Evolutionary conservation across 2,329 filamentous ascomycete species (phyloP).

Genomic region (Talaromyces sp.): DNA sequence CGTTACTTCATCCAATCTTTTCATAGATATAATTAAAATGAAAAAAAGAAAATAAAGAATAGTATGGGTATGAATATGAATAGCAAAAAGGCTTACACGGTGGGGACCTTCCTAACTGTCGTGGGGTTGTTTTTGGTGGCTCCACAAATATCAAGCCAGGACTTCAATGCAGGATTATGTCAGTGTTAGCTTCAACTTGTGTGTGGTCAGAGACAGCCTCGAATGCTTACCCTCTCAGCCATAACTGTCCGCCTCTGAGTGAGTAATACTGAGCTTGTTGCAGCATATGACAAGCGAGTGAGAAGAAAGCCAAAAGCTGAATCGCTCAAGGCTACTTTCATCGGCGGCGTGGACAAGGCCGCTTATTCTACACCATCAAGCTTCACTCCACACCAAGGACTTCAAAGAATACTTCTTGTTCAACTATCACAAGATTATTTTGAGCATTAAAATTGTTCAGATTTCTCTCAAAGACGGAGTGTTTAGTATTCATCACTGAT

Average conservation of each 20-base stretch:
- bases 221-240: not conserved
- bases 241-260: not conserved
- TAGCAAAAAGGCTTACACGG: not conserved
- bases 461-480: not conserved
- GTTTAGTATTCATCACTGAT: not conserved
- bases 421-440: not conserved
- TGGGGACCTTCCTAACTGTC: not conserved
- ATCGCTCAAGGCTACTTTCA: not conserved
- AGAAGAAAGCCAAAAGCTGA: not conserved
- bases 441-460: no score
- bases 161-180: not conserved
- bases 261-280: not conserved
- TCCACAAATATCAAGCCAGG: slow-evolving; percentile 13
- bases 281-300: not conserved
- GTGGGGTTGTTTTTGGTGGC: slow-evolving; percentile 6
- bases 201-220: not conserved
- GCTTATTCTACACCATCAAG: not conserved
- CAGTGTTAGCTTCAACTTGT: not conserved
- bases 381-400: not conserved
- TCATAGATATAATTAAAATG: not conserved
- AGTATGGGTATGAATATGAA: not conserved
- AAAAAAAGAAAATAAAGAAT: not conserved
- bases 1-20: no score
- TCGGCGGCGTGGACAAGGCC: not conserved
- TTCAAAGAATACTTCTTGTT: not conserved